Evolutionary conservation across 495 filamentous ascomycete genomes (phyloP).

Genomic region (Tetracladium marchalianum): DNA sequence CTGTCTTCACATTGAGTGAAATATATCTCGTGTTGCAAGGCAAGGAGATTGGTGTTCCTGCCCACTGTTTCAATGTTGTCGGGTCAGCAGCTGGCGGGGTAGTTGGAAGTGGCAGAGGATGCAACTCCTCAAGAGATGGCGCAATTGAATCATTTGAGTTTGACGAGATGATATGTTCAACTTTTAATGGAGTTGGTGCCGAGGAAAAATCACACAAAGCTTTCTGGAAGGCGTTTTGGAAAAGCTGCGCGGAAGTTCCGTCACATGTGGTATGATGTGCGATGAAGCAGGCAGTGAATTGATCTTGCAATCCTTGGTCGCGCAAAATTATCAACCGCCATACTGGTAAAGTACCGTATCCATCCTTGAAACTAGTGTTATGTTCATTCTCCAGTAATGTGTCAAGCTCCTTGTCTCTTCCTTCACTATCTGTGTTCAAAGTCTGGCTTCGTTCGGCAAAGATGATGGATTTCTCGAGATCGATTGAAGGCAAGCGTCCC

Average conservation of each 20-base stretch:
- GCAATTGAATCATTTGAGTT: background rate
- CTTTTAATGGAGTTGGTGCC: background rate
- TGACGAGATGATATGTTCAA: background rate
- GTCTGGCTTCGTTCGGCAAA: constrained; percentile 2
- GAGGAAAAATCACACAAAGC: background rate
- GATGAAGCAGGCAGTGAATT: constrained; percentile 13
- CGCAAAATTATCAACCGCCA: constrained; percentile 13
- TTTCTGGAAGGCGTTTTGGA: constrained; percentile 13
- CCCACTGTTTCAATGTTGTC: background rate
- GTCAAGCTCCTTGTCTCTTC: constrained; percentile 12
- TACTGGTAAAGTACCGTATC: constrained; percentile 6
- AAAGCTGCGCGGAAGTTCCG: constrained; percentile 10
- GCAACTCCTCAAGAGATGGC: constrained; percentile 1
- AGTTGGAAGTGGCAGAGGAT: background rate
- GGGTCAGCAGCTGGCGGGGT: background rate
- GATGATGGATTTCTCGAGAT: constrained; percentile 7
- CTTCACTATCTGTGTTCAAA: background rate
- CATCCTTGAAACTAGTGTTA: constrained; percentile 10
- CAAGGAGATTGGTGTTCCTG: background rate
- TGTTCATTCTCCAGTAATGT: constrained; percentile 9
- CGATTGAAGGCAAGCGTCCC: constrained; percentile 8
- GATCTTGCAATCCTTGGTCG: background rate
- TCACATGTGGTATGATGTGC: constrained; percentile 15
- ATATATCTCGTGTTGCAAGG: background rate
- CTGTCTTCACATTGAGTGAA: constrained; percentile 3